A percentile compares a stretch with the other conserved stretches of the same genome.
phyloP scores from a whole-genome alignment of 108 stramenopile species.

The Nitzschia sp. region DNA sequence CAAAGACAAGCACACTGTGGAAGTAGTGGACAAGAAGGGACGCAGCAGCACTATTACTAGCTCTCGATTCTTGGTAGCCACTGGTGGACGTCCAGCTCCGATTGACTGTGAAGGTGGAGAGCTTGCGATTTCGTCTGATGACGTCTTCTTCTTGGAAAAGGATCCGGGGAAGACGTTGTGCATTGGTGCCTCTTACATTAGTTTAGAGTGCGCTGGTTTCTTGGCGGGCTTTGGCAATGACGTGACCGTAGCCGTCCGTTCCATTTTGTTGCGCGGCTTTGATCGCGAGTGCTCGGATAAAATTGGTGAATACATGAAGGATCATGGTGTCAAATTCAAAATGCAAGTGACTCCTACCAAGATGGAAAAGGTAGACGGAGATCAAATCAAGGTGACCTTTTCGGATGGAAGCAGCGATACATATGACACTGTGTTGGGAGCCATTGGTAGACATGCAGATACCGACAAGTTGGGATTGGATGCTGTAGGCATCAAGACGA shows the following conservation, averaged over 20 bases:
- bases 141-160: constrained; percentile 89
- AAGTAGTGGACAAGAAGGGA: constrained; percentile 86
- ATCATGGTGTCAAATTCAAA: constrained; percentile 85
- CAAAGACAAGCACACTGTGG: constrained; percentile 85
- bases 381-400: constrained; percentile 85
- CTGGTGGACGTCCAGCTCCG: constrained; percentile 93
- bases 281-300: constrained; percentile 93
- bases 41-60: constrained; percentile 59
- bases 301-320: constrained; percentile 86
- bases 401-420: constrained; percentile 74
- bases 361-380: constrained; percentile 76
- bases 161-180: constrained; percentile 95
- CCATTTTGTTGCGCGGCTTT: constrained; percentile 95
- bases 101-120: constrained; percentile 89
- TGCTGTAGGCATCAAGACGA: constrained; percentile 69
- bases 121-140: constrained; percentile 93
- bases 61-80: constrained; percentile 90
- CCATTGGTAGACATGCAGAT: constrained; percentile 94
- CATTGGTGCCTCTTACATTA: constrained; percentile 97
- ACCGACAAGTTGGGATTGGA: constrained; percentile 86
- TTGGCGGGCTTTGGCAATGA: constrained; percentile 89
- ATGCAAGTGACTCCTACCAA: constrained; percentile 76
- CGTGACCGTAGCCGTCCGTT: constrained; percentile 94
- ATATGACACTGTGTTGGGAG: constrained; percentile 91
- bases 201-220: constrained; percentile 98